These are phyloP conservation scores for Rickenella mellea DNA, from an alignment of 768 basidiomycete genomes.

Conservation along the genomic window DNA sequence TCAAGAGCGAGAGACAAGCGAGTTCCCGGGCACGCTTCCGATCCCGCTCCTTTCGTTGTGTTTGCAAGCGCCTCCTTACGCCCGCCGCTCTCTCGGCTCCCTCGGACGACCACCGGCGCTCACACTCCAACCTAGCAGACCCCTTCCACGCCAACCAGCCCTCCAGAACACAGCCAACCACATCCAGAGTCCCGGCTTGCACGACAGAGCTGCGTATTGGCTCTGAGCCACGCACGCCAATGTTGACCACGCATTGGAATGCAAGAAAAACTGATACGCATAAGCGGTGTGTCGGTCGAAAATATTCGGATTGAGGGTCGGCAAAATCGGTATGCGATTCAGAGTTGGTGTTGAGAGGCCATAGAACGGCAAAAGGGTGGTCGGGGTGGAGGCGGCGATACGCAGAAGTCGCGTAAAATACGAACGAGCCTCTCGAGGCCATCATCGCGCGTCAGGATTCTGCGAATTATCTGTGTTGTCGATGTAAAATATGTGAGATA, in stretches of 20 bases:
- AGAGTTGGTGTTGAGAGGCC: slow-evolving; percentile 62
- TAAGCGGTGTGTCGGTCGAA: slow-evolving; percentile 83
- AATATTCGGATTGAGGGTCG: slow-evolving; percentile 55
- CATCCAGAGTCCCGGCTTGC: slow-evolving; percentile 90
- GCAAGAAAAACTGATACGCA: slow-evolving; percentile 86
- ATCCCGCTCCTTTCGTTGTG: slow-evolving; percentile 34
- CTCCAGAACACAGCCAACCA: slow-evolving; percentile 89
- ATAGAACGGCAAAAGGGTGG: slow-evolving; percentile 66
- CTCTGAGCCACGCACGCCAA: slow-evolving; percentile 92
- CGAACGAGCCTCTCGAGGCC: slow-evolving; percentile 92
- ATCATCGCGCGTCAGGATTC: slow-evolving; percentile 97
- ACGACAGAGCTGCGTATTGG: slow-evolving; percentile 89
- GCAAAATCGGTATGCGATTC: slow-evolving; percentile 42
- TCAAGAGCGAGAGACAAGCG: slow-evolving; percentile 40
- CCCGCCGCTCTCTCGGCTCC: slow-evolving; percentile 67
- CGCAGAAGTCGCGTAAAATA: slow-evolving; percentile 82
- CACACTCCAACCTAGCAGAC: slow-evolving; percentile 63
- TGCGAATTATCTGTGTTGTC: slow-evolving; percentile 93
- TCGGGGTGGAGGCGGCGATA: slow-evolving; percentile 74
- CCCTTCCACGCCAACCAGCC: slow-evolving; percentile 87
- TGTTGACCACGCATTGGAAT: slow-evolving; percentile 95
- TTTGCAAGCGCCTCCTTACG: slow-evolving; percentile 46
- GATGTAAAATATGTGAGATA: slow-evolving; percentile 95
- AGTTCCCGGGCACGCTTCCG: slow-evolving; percentile 52
- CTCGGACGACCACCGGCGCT: slow-evolving; percentile 66